phyloP scores from a whole-genome alignment of 305 asterid species.

The Fraxinus xanthoxyloides region DNA sequence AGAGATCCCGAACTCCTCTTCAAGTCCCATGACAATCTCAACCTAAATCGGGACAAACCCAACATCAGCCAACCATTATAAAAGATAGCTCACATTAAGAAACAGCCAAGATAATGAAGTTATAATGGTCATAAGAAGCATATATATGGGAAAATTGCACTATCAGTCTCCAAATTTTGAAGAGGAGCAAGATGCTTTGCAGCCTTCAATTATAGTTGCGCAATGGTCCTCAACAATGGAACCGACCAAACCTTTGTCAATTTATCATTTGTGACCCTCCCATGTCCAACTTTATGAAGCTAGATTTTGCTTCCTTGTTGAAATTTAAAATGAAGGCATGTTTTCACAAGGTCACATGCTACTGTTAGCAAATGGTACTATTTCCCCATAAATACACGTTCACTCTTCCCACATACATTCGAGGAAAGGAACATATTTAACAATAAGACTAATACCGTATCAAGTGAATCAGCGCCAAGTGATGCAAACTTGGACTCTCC shows the following conservation, averaged over 20 bases:
- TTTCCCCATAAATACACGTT: background rate
- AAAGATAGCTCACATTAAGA: background rate
- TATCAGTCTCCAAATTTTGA: background rate
- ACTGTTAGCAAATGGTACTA: background rate
- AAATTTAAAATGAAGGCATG: background rate
- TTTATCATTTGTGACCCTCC: background rate
- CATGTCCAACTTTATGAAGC: background rate
- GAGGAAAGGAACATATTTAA: background rate
- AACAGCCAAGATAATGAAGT: background rate
- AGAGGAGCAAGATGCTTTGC: background rate
- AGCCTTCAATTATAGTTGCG: background rate
- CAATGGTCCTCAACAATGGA: background rate
- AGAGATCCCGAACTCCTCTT: conserved; percentile 83
- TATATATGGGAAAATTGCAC: background rate
- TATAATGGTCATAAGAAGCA: background rate
- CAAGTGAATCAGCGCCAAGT: conserved; percentile 99
- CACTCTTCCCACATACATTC: background rate
- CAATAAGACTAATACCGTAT: conserved; percentile 53
- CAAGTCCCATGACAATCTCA: conserved; percentile 99
- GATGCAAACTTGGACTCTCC: conserved; percentile 72
- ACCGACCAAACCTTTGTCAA: background rate
- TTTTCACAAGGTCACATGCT: background rate
- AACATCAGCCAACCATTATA: background rate
- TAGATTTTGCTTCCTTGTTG: background rate
- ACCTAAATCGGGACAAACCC: conserved; percentile 42